Evolutionary conservation across 164 flowering plant genomes (phyloP), one percentile per base, ranked within the genome.

Genomic region (Malania oleifera): DNA sequence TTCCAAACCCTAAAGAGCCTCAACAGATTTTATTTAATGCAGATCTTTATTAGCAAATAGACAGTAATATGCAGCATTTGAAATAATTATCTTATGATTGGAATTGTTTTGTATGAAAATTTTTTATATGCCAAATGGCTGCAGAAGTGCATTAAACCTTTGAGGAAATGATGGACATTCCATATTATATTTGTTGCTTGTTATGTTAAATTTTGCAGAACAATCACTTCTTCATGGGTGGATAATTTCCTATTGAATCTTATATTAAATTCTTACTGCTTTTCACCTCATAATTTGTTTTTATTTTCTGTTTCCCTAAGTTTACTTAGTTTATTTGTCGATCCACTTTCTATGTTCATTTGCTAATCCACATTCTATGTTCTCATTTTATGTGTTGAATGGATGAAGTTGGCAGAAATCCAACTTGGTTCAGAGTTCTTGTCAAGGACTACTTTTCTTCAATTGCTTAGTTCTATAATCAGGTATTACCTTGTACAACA

Each of bases 371-470:
- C 14, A 38, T 38, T 2, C 41, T 7, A 7, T 38, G 18, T 53
- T 35, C 44, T 59, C 45, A 9, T 31, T 49, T 23, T 20, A 12
- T 49, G 8, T 52, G 10, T 23, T 44, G 38, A 34, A 61, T 55
- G 34, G 18, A 64, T 75, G 75, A 73, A 91, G 98, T 65, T 87
- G 65, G 75, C 87, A 59, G 88, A 89, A 58, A 64, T 82, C 46
- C 76, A 79, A 57, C 86, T 87, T 75, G 79, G 84, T 40, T 60
- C 77, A 31, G 78, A 87, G 61, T 82, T 78, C 66, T 72, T 89
- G 71, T 67, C 88, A 48, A 77, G 63, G 62, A 79, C 86, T 57
- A 76, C 73, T 13, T 67, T 92, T 53, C 77, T 87, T 62, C 82
- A 80, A 35, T 64, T 83, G n/a, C 76, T 93, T 50, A 45, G 73